These are phyloP conservation scores for Pisolithus orientalis DNA, from an alignment of 768 basidiomycete genomes.

Conservation along the genomic window DNA sequence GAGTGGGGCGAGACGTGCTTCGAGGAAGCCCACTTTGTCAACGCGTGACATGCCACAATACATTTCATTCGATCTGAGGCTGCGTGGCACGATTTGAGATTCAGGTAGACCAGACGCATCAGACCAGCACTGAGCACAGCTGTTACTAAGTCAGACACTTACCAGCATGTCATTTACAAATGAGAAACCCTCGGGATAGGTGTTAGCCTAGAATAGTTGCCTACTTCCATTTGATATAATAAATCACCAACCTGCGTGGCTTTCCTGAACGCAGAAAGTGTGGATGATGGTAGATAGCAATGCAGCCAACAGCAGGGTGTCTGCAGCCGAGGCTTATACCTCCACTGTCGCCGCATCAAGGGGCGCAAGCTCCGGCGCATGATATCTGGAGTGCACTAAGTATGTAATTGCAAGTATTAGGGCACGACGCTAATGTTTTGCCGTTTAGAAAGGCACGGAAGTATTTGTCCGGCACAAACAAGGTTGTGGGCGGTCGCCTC, in stretches of 20 bases:
- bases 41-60: neutral
- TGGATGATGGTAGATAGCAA: neutral
- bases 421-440: neutral
- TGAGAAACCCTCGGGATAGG: neutral
- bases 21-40: neutral
- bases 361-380: neutral
- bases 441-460: neutral
- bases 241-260: neutral
- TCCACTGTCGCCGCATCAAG: neutral
- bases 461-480: constrained; percentile 29
- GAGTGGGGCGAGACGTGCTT: neutral
- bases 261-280: neutral
- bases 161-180: neutral
- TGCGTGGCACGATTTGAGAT: neutral
- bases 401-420: neutral
- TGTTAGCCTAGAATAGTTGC: neutral
- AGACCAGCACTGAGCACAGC: neutral
- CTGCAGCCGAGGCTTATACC: neutral
- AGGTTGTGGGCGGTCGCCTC: constrained; percentile 17
- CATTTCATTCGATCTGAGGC: neutral
- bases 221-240: neutral
- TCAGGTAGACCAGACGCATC: neutral
- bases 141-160: neutral
- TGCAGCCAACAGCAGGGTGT: neutral
- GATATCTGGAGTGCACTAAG: neutral